phyloP scores from a whole-genome alignment of 495 filamentous ascomycete genomes.

The Ascodesmis nigricans region DNA sequence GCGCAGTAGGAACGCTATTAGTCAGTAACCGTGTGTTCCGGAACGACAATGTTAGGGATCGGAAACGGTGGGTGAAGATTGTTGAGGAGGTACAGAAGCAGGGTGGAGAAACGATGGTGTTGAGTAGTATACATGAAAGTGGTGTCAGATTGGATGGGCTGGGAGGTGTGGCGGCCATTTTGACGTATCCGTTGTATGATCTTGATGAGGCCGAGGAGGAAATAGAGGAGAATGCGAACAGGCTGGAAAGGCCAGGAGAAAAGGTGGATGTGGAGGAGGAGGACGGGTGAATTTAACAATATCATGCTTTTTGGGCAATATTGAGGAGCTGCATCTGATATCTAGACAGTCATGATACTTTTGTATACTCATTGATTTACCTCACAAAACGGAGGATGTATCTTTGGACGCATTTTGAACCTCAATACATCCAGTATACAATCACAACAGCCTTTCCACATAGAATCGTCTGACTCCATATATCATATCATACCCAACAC shows the following conservation, averaged over 20 bases:
- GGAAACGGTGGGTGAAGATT: conserved; percentile 62
- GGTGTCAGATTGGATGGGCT: conserved; percentile 65
- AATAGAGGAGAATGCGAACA: conserved; percentile 22
- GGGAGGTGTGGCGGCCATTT: conserved; percentile 70
- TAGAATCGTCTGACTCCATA: too few relatives aligned
- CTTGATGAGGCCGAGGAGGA: conserved; percentile 47
- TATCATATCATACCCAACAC: too few relatives aligned
- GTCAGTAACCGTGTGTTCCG: conserved; percentile 73
- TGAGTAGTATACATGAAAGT: conserved; percentile 90
- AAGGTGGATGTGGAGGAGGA: conserved; percentile 2
- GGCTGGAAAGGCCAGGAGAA: too few relatives aligned
- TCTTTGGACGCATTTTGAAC: too few relatives aligned
- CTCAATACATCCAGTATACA: too few relatives aligned
- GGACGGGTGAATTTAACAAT: neutral
- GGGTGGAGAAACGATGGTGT: conserved; percentile 66
- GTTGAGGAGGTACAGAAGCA: conserved; percentile 81
- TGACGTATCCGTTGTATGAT: conserved; percentile 68
- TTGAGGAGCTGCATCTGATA: too few relatives aligned
- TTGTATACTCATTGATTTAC: too few relatives aligned
- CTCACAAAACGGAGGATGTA: too few relatives aligned
- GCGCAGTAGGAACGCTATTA: conserved; percentile 68
- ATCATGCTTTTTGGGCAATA: too few relatives aligned
- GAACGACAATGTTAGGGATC: conserved; percentile 53
- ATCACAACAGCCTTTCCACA: too few relatives aligned
- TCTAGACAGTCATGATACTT: too few relatives aligned